phyloP scores from a whole-genome alignment of 257 asterid genomes.

The Euphrasia confusa region DNA sequence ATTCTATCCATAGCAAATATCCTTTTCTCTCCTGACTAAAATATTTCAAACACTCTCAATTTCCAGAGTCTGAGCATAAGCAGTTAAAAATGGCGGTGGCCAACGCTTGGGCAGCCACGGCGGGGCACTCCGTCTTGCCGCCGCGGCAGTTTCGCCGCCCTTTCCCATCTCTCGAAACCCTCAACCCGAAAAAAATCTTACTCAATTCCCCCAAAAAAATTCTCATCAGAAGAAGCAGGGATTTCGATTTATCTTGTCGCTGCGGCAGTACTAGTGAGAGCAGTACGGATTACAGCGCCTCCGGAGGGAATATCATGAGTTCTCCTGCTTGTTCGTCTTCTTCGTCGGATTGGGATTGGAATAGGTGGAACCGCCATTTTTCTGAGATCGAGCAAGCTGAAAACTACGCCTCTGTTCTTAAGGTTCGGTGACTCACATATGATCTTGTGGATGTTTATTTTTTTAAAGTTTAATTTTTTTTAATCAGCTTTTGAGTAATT shows the following conservation, averaged over 20 bases:
- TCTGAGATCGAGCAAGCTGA: constrained; percentile 87
- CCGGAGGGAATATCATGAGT: constrained; percentile 22
- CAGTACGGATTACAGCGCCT: constrained; percentile 22
- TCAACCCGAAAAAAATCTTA: constrained; percentile 24
- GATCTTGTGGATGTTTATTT: neutral
- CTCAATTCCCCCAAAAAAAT: constrained; percentile 32
- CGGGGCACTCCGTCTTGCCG: constrained; percentile 47
- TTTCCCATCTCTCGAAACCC: constrained; percentile 33
- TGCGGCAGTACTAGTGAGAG: constrained; percentile 33
- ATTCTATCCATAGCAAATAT: constrained; percentile 25
- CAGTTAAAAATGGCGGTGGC: constrained; percentile 57
- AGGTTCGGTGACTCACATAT: constrained; percentile 39
- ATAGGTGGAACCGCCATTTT: constrained; percentile 77
- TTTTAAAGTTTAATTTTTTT: too few relatives aligned
- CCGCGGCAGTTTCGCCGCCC: constrained; percentile 45
- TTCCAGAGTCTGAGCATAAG: neutral
- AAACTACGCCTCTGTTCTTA: constrained; percentile 66
- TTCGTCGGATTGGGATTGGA: constrained; percentile 81
- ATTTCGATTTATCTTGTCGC: constrained; percentile 42
- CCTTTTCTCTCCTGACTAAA: neutral
- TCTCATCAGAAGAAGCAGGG: constrained; percentile 32
- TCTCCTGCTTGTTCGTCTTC: constrained; percentile 35
- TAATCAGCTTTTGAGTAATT: neutral
- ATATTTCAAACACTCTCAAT: too few relatives aligned
- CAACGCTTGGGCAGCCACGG: constrained; percentile 59